phyloP scores from a whole-genome alignment of 768 basidiomycete species.

The Mycena rosella region DNA sequence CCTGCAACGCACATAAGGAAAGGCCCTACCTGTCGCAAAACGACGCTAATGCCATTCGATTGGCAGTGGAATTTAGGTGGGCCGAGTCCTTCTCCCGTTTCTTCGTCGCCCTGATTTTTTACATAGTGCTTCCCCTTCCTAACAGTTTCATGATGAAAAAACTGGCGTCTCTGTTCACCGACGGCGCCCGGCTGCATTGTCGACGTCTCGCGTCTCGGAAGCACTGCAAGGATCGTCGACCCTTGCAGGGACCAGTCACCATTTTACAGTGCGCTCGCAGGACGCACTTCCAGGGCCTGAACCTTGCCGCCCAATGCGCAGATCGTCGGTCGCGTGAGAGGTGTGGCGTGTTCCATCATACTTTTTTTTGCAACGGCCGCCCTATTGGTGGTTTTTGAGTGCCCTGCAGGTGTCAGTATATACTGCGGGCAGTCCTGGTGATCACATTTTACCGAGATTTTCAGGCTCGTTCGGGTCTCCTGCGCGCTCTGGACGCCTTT shows the following conservation, averaged over 20 bases:
- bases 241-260: background rate
- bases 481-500: background rate
- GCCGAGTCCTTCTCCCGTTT: background rate
- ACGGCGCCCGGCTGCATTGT: conserved; percentile 13
- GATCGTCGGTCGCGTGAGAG: background rate
- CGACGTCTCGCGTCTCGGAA: conserved; percentile 1
- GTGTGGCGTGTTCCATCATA: background rate
- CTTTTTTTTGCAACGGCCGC: background rate
- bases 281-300: background rate
- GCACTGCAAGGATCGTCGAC: background rate
- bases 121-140: background rate
- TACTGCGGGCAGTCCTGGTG: background rate
- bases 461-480: background rate
- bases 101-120: background rate
- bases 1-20: too few species aligned
- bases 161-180: background rate
- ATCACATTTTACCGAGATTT: background rate
- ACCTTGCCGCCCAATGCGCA: background rate
- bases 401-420: background rate
- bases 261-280: background rate
- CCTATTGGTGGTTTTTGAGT: conserved; percentile 7
- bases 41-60: too few species aligned
- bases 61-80: background rate
- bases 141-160: background rate
- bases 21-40: too few species aligned